Evolutionary conservation across 1,139 yeast species (phyloP), one percentile per base, ranked within the genome.

Genomic region (Hansenula sp.): DNA sequence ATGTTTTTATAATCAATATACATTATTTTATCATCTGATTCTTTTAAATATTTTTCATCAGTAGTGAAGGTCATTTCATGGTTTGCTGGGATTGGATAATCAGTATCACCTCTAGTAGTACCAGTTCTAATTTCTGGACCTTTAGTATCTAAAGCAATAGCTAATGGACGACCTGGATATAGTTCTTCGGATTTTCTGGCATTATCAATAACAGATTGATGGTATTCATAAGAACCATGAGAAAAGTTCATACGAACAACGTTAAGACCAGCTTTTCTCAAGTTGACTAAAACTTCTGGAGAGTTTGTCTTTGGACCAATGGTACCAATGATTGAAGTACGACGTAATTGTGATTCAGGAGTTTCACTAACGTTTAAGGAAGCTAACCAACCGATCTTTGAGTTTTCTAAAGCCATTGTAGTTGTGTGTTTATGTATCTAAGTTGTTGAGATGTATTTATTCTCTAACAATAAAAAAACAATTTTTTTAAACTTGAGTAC

Each of bases 81-180:
- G 69, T 82, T 82, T 44, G 94, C 77, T 32, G 77, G 69, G 60
- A 94, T 84, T 59, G 96, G 85, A 69, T 67, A 87, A 65, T 92
- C 98, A 50, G 71, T 69, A 45, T 77, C 85, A 56, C 77, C 86
- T 46, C 71, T 64, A 55, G 98, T 94, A 66, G 88, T 81, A 69
- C 99, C 98, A 43, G 98, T 90, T 78, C 98, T 87, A 71, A 92
- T 92, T 74, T 94, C 98, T 52, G 99, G 98, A 56, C 99, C 99
- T 79, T 92, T 94, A 66, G 98, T 94, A 69, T 92, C 99, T 60
- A 92, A 80, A 52, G 99, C 99, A 69, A 92, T 89, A 50, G 96
- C 97, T 61, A 92, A 77, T 42, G 97, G 98, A 74, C 97, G 86
- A 58, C 97, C 97, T 52, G 86, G 80, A 68, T 83, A 89, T 45